A percentile compares a stretch with the other conserved stretches of the same genome.
Evolutionary conservation across 495 filamentous ascomycete genomes (phyloP).

Genomic region (Xylaria curta): DNA sequence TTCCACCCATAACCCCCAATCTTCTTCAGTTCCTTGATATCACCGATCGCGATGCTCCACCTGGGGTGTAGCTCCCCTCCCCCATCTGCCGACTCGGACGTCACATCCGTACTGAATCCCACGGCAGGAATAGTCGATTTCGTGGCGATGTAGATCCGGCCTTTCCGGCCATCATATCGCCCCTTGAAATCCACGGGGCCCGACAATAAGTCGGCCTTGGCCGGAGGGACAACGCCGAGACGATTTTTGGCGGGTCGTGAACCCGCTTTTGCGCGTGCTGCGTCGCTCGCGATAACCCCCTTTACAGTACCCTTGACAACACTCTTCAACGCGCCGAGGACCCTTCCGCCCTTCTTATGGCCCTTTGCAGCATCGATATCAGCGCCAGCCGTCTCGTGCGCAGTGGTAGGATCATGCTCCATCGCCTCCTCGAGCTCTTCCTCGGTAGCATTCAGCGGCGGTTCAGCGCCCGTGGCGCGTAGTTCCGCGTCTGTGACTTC

Average conservation of each 20-base stretch:
- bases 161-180: conserved; percentile 73
- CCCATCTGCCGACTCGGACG: conserved; percentile 48
- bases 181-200: conserved; percentile 81
- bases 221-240: conserved; percentile 69
- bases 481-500: conserved; percentile 55
- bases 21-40: conserved; percentile 74
- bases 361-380: conserved; percentile 57
- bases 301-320: conserved; percentile 67
- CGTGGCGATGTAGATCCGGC: conserved; percentile 71
- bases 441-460: conserved; percentile 48
- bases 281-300: conserved; percentile 72
- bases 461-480: conserved; percentile 45
- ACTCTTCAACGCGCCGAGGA: conserved; percentile 58
- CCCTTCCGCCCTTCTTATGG: conserved; percentile 52
- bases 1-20: conserved; percentile 90
- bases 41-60: conserved; percentile 60
- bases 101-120: conserved; percentile 59
- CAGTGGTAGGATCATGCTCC: conserved; percentile 43
- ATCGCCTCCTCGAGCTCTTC: conserved; percentile 54
- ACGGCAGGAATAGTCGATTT: conserved; percentile 64
- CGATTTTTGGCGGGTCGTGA: conserved; percentile 71
- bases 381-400: conserved; percentile 40
- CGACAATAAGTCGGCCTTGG: conserved; percentile 46
- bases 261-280: conserved; percentile 69
- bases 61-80: conserved; percentile 61